Conservation (phyloP, 148 eudicot genomes). For the Rhododendron kiyosumense region DNA sequence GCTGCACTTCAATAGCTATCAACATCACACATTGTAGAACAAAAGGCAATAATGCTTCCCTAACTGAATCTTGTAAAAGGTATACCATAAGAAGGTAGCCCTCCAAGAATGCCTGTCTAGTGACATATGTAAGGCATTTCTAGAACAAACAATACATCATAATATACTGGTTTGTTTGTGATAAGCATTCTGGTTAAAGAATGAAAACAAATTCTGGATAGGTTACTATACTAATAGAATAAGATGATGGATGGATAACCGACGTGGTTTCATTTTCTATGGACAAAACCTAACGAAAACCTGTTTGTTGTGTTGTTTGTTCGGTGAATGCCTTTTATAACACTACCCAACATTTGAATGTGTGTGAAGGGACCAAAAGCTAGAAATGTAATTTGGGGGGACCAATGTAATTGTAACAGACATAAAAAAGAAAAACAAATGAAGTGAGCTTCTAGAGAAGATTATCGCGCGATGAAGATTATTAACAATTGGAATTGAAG, state of each 20-base stretch:
- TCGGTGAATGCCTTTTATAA: neutral
- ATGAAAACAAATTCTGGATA: neutral
- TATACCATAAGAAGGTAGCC: neutral
- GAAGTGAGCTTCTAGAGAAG: neutral
- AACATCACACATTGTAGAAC: neutral
- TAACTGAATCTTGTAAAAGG: neutral
- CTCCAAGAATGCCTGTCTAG: neutral
- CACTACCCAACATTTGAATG: neutral
- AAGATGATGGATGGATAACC: neutral
- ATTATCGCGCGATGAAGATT: neutral
- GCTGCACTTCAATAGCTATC: neutral
- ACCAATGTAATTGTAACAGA: neutral
- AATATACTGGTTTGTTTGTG: neutral
- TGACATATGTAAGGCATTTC: neutral
- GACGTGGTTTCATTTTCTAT: neutral
- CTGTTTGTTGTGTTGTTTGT: neutral
- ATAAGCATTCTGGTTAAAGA: neutral
- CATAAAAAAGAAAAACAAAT: neutral
- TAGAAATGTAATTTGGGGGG: neutral
- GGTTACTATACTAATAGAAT: neutral
- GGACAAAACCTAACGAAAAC: neutral
- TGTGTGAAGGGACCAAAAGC: neutral
- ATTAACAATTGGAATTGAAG: neutral
- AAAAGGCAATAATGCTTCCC: neutral
- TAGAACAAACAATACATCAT: neutral